phyloP scores from a whole-genome alignment of 208 protist genomes.

The Naegleria lovaniensis region DNA sequence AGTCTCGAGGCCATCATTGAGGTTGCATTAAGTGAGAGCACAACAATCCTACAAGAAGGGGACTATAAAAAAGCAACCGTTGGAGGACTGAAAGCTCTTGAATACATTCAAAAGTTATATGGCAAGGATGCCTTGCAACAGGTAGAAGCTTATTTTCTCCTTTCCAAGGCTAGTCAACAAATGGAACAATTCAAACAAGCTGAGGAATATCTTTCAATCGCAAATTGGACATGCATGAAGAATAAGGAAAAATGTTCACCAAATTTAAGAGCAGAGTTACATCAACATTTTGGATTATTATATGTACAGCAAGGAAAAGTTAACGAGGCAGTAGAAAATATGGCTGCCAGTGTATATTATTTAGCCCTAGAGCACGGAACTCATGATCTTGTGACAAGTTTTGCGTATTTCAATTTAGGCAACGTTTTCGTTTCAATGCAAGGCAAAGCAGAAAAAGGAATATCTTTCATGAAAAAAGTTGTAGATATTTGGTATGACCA shows the following conservation, averaged over 20 bases:
- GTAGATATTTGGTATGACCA: constrained; percentile 15
- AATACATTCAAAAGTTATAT: constrained; percentile 14
- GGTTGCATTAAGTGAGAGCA: not conserved
- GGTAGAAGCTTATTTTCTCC: constrained; percentile 16
- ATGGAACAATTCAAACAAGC: constrained; percentile 3
- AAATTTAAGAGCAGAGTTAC: not conserved
- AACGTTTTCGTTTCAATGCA: constrained; percentile 9
- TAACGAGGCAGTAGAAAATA: not conserved
- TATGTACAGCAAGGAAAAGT: not conserved
- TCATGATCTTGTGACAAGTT: constrained; percentile 6
- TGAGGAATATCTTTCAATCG: constrained; percentile 9
- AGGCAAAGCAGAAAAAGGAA: not conserved
- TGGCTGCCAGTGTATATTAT: constrained; percentile 29
- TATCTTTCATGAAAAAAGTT: constrained; percentile 6
- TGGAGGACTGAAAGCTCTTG: constrained; percentile 3
- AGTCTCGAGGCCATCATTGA: constrained; percentile 10
- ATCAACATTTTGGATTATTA: constrained; percentile 16
- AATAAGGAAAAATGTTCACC: not conserved
- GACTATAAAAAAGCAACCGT: not conserved
- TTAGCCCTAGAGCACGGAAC: not conserved
- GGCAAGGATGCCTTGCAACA: not conserved
- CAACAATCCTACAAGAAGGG: not conserved
- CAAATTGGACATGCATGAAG: not conserved
- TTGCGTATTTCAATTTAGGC: constrained; percentile 24
- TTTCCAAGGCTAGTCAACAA: not conserved